phyloP scores from a whole-genome alignment of 2,329 filamentous ascomycete species.

The Zymoseptoria brevis region DNA sequence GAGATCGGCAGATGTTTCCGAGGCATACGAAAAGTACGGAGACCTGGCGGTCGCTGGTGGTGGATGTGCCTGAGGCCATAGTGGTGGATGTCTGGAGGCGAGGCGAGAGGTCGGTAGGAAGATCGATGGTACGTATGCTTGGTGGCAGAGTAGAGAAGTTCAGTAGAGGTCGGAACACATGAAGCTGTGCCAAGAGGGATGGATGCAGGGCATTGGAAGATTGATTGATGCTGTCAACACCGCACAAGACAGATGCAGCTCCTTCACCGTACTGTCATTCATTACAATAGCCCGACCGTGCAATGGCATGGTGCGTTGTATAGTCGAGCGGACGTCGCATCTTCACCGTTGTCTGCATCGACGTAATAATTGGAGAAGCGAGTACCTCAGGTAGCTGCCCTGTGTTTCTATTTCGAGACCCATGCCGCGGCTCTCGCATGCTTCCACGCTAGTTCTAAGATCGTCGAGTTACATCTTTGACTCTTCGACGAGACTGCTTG shows the following conservation, averaged over 20 bases:
- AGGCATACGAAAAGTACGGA: slow-evolving; percentile 92
- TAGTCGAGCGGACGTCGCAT: neutral
- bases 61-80: slow-evolving; percentile 8
- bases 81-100: neutral
- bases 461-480: neutral
- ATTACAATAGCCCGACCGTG: neutral
- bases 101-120: too few relatives aligned
- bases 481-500: neutral
- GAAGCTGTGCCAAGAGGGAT: neutral
- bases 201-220: neutral
- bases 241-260: neutral
- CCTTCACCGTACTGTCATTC: neutral
- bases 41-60: slow-evolving; percentile 33
- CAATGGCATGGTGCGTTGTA: neutral
- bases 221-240: neutral
- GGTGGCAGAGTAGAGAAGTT: neutral
- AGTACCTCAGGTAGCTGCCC: neutral
- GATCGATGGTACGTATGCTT: neutral
- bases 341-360: neutral
- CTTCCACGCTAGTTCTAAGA: neutral
- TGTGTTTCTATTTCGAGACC: neutral
- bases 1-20: slow-evolving; percentile 87
- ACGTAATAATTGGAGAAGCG: slow-evolving; percentile 7
- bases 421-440: neutral
- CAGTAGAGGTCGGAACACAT: neutral